These are phyloP conservation scores for Penicillium expansum DNA, from an alignment of 2,329 filamentous ascomycete genomes.

Conservation along the genomic window DNA sequence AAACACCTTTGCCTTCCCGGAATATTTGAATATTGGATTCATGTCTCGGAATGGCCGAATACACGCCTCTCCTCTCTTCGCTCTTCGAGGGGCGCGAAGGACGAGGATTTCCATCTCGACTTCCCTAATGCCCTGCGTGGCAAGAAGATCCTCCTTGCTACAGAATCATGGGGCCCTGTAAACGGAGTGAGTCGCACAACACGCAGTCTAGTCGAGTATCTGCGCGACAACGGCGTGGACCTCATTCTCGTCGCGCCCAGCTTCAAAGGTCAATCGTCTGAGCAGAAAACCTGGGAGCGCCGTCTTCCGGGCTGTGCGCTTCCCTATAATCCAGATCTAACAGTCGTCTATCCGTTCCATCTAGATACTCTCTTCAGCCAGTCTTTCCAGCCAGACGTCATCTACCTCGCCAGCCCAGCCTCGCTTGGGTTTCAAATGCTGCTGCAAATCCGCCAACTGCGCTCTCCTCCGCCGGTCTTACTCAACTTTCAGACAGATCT, in stretches of 20 bases:
- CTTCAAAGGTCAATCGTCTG: too few species aligned
- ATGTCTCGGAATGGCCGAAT: slow-evolving; percentile 14
- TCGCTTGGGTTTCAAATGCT: slow-evolving; percentile 69
- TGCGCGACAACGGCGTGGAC: slow-evolving; percentile 61
- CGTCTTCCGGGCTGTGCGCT: slow-evolving; percentile 64
- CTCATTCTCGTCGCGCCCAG: slow-evolving; percentile 68
- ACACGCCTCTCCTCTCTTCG: slow-evolving; percentile 15
- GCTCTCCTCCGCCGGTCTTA: too few species aligned
- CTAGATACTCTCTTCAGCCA: slow-evolving; percentile 59
- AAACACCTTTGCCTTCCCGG: neutral
- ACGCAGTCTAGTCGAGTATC: slow-evolving; percentile 65
- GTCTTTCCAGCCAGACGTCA: slow-evolving; percentile 65
- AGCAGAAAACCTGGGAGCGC: slow-evolving; percentile 46
- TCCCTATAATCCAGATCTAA: slow-evolving; percentile 69
- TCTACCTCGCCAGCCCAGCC: slow-evolving; percentile 68
- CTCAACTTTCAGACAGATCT: too few species aligned
- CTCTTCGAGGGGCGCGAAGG: slow-evolving; percentile 12
- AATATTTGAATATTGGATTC: neutral
- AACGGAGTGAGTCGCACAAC: slow-evolving; percentile 73
- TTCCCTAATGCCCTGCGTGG: slow-evolving; percentile 53
- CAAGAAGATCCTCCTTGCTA: slow-evolving; percentile 64
- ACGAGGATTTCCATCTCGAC: neutral
- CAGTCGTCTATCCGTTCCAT: slow-evolving; percentile 66
- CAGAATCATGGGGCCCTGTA: slow-evolving; percentile 69
- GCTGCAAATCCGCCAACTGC: slow-evolving; percentile 63